Evolutionary conservation across 2,329 filamentous ascomycete genomes (phyloP).

Genomic region (Grosmannia clavigera): DNA sequence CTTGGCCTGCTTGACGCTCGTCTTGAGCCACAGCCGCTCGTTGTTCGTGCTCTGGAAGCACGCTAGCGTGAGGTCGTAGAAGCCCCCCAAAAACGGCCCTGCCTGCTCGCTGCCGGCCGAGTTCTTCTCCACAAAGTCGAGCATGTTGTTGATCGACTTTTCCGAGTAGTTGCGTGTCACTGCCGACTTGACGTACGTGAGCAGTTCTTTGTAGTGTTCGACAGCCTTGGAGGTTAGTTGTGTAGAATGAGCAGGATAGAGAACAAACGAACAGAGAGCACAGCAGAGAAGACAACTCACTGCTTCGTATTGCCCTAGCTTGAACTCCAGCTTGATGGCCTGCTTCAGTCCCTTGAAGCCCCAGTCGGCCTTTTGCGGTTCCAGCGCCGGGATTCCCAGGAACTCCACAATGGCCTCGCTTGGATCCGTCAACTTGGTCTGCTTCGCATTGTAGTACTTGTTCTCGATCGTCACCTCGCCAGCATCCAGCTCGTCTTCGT

Average conservation of each 20-base stretch:
- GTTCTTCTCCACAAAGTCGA: slow-evolving; percentile 95
- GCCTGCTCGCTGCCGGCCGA: slow-evolving; percentile 57
- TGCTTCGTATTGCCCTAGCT: slow-evolving; percentile 75
- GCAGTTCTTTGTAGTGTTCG: slow-evolving; percentile 84
- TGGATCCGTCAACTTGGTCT: slow-evolving; percentile 78
- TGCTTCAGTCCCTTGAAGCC: slow-evolving; percentile 98
- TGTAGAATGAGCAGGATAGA: too few species aligned
- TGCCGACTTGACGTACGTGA: slow-evolving; percentile 94
- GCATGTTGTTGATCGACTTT: slow-evolving; percentile 98
- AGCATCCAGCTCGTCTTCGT: slow-evolving; percentile 77
- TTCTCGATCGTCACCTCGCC: slow-evolving; percentile 95
- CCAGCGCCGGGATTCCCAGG: slow-evolving; percentile 70
- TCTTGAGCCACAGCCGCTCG: slow-evolving; percentile 93
- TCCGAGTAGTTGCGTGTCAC: slow-evolving; percentile 98
- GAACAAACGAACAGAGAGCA: background rate
- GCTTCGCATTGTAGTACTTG: slow-evolving; percentile 99
- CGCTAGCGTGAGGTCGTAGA: slow-evolving; percentile 85
- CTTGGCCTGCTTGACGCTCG: slow-evolving; percentile 90
- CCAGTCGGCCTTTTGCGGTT: slow-evolving; percentile 93
- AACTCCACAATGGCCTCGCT: slow-evolving; percentile 88
- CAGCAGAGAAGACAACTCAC: slow-evolving; percentile 27
- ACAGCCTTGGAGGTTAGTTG: slow-evolving; percentile 48
- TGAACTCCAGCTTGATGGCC: slow-evolving; percentile 94
- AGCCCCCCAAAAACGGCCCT: slow-evolving; percentile 77
- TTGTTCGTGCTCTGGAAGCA: slow-evolving; percentile 98